Evolutionary conservation across 2,329 filamentous ascomycete genomes (phyloP).

Genomic region (Hypoxylon sp.): DNA sequence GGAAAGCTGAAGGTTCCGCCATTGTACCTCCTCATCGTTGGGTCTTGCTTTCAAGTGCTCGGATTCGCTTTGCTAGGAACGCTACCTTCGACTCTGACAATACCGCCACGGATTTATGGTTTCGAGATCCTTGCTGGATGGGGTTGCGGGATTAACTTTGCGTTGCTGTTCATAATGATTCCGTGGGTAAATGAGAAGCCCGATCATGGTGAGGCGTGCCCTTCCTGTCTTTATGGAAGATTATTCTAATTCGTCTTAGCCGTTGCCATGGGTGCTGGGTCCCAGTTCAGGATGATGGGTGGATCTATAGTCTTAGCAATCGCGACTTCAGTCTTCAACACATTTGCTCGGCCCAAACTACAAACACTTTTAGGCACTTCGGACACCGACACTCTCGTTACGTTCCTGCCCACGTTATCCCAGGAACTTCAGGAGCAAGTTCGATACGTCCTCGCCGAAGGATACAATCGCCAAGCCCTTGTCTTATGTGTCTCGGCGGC

Average conservation of each 20-base stretch:
- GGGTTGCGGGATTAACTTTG: slow-evolving; percentile 37
- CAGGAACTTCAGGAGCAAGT: slow-evolving; percentile 25
- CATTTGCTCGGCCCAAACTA: slow-evolving; percentile 19
- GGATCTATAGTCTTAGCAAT: slow-evolving; percentile 38
- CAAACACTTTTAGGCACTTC: slow-evolving; percentile 19
- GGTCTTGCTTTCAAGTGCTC: slow-evolving; percentile 32
- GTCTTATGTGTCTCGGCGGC: slow-evolving; percentile 39
- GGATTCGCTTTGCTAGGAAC: slow-evolving; percentile 36
- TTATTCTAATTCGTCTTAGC: slow-evolving; percentile 24
- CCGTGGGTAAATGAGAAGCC: slow-evolving; percentile 24
- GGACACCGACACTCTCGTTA: slow-evolving; percentile 7
- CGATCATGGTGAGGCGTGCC: slow-evolving; percentile 35
- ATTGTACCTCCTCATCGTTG: slow-evolving; percentile 28
- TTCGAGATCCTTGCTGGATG: slow-evolving; percentile 35
- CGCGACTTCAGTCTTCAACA: slow-evolving; percentile 43
- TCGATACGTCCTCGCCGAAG: slow-evolving; percentile 27
- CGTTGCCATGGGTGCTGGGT: slow-evolving; percentile 39
- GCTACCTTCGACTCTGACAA: background rate
- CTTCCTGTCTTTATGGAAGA: background rate
- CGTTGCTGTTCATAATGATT: slow-evolving; percentile 31
- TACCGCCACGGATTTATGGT: slow-evolving; percentile 31
- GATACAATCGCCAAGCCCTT: slow-evolving; percentile 40
- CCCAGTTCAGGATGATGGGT: slow-evolving; percentile 45
- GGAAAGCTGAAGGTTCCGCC: slow-evolving; percentile 34
- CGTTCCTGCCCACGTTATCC: slow-evolving; percentile 17